Conservation (phyloP, 805 yeast genomes). For the Clavispora santaluciae region DNA sequence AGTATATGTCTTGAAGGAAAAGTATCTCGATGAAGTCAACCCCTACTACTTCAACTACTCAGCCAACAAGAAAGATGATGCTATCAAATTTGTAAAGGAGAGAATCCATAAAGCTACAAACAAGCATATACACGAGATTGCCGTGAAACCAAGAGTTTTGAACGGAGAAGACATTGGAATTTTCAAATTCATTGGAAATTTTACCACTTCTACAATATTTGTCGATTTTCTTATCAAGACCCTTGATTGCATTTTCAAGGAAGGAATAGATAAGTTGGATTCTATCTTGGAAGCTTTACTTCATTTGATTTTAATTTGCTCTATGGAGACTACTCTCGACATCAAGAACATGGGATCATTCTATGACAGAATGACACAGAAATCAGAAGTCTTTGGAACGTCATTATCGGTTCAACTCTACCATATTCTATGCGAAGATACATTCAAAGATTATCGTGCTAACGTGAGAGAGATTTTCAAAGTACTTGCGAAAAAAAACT, state of each 20-base stretch:
- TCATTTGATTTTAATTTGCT: conserved; percentile 63
- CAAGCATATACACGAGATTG: conserved; percentile 43
- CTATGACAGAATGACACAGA: conserved; percentile 24
- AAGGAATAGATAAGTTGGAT: conserved; percentile 45
- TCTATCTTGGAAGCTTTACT: conserved; percentile 53
- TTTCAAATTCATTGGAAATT: conserved; percentile 43
- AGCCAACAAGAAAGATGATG: conserved; percentile 78
- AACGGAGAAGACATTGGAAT: conserved; percentile 26
- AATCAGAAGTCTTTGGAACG: conserved; percentile 26
- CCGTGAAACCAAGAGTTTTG: conserved; percentile 50
- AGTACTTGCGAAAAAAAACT: conserved; percentile 22
- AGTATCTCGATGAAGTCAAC: conserved; percentile 29
- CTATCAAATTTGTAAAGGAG: conserved; percentile 58
- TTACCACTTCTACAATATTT: conserved; percentile 52
- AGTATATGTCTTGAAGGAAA: conserved; percentile 32
- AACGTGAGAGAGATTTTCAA: conserved; percentile 55
- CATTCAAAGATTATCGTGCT: conserved; percentile 41
- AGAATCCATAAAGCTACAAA: conserved; percentile 37
- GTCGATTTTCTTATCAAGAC: conserved; percentile 49
- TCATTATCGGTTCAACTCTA: conserved; percentile 37
- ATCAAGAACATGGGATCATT: conserved; percentile 26
- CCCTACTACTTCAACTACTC: conserved; percentile 80
- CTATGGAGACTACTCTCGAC: conserved; percentile 29
- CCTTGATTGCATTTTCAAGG: conserved; percentile 33
- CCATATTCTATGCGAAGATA: conserved; percentile 36